Conservation (phyloP, 257 asterid species). For the Handroanthus guayacan region DNA sequence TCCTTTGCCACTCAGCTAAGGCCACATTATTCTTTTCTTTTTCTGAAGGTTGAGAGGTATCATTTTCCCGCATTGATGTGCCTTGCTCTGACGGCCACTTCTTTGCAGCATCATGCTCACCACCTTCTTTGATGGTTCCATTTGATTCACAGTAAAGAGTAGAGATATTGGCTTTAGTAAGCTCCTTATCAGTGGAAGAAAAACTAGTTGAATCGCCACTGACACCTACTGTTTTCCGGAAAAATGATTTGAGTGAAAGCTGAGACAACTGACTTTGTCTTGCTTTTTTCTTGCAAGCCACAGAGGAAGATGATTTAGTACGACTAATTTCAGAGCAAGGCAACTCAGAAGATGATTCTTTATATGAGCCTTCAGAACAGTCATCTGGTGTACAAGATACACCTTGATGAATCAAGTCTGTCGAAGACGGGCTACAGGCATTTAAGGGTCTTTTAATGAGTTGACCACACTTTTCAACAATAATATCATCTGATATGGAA, state of each 20-base stretch:
- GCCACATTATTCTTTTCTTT: conserved; percentile 61
- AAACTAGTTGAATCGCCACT: conserved; percentile 38
- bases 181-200: conserved; percentile 46
- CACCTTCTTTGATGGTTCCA: conserved; percentile 39
- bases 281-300: conserved; percentile 62
- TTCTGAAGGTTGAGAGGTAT: conserved; percentile 47
- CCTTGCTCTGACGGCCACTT: conserved; percentile 42
- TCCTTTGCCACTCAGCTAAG: conserved; percentile 91
- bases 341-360: conserved; percentile 38
- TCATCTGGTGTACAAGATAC: conserved; percentile 39
- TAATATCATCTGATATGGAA: conserved; percentile 47
- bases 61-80: conserved; percentile 44
- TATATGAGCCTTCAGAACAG: conserved; percentile 34
- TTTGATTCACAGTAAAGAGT: conserved; percentile 41
- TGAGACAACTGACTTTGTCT: conserved; percentile 70
- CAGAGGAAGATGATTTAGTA: conserved; percentile 44
- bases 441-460: conserved; percentile 42
- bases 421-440: conserved; percentile 42
- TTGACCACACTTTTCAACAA: conserved; percentile 46
- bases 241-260: conserved; percentile 87
- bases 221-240: conserved; percentile 54
- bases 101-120: conserved; percentile 41
- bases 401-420: conserved; percentile 38
- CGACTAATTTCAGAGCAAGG: conserved; percentile 39
- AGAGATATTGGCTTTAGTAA: conserved; percentile 46